Evolutionary conservation across 306 rosid genomes (phyloP), one percentile per base, ranked within the genome.

Genomic region (Herpetospermum pedunculosum): DNA sequence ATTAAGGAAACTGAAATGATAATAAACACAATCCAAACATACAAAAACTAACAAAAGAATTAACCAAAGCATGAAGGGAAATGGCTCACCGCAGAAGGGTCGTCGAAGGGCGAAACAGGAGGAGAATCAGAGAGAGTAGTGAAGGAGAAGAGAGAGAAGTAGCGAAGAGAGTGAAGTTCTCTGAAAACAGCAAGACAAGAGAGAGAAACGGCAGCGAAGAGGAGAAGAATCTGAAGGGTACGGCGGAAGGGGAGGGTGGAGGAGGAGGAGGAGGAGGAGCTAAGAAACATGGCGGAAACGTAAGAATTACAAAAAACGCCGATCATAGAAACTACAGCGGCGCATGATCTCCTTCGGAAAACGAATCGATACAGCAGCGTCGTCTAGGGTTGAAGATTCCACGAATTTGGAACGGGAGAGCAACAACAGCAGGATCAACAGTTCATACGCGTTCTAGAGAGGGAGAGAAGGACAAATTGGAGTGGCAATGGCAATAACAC

Each of bases 201-300:
- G 81, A 89, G 86, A 65, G 82, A 87, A 41, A 85, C 76, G 48
- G 81, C 64, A 30, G 85, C 83, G 70, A 89, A 81, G 62, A 88
- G 64, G 69, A 89, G 78, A 9, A 78, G 30, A 50, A 64, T 48
- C 10, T 46, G 55, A 14, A 26, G 4, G 1, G 49, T 21, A 18
- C 64, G 65, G 37, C 54, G 73, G 44, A 59, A 30, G 35, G 32
- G 12, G 65, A 76, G 52, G 50, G 41, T 2, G 52, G n/a, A n/a
- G n/a, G n/a, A n/a, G n/a, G n/a, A n/a, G n/a, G n/a, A n/a, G n/a
- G n/a, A n/a, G n/a, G 50, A 28, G 50, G 29, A 29, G 67, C 44
- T 62, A 2, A 14, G n/a, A 23, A 37, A n/a, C 77, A 78, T 78
- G 54, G 26, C 32, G 50, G 72, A 47, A 43, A 59, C 18, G 18